These are phyloP conservation scores for Candida qinlingensis DNA, from an alignment of 805 yeast genomes.

Conservation along the genomic window DNA sequence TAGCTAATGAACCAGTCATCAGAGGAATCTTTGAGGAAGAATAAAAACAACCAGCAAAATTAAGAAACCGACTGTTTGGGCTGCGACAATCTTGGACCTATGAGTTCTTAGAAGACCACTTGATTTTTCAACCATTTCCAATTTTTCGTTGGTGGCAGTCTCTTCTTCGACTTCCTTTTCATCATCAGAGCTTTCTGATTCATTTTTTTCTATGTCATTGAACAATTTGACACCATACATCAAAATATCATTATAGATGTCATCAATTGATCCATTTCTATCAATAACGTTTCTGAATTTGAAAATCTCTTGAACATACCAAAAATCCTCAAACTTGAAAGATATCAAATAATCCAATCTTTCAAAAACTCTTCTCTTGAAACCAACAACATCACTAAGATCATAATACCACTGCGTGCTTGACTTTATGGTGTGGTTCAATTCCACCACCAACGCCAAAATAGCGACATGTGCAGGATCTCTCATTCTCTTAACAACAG, in stretches of 20 bases:
- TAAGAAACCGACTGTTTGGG: background rate
- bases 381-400: background rate
- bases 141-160: no score
- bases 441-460: background rate
- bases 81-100: background rate
- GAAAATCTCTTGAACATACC: background rate
- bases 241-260: no score
- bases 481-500: background rate
- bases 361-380: background rate
- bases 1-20: no score
- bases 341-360: constrained; percentile 1
- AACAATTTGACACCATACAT: background rate
- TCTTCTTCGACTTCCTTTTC: no score
- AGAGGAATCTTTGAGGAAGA: background rate
- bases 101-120: background rate
- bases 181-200: background rate
- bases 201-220: background rate
- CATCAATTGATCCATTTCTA: background rate
- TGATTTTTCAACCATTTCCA: no score
- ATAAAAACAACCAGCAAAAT: background rate
- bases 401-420: constrained; percentile 7
- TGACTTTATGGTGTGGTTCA: background rate
- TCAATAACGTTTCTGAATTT: background rate
- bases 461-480: background rate
- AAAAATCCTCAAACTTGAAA: background rate